Percentiles rank a stretch among this genome's conserved stretches.
These are phyloP conservation scores for Elsinoe ampelina DNA, from an alignment of 2,329 filamentous ascomycete genomes.

Conservation along the genomic window DNA sequence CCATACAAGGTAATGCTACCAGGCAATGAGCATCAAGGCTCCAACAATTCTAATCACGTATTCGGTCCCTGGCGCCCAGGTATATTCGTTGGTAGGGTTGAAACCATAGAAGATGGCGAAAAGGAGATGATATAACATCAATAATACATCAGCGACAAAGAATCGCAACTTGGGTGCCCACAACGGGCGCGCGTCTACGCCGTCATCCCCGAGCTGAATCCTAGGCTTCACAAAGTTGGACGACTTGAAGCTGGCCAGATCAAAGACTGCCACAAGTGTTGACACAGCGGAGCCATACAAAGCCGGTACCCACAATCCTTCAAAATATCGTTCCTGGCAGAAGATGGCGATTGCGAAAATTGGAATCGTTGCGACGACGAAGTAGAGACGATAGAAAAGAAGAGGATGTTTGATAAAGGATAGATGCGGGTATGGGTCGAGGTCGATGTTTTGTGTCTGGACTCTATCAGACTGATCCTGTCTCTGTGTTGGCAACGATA, in stretches of 20 bases:
- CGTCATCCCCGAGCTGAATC: not conserved
- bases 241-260: not conserved
- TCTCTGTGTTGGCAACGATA: not conserved
- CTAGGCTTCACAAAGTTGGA: not conserved
- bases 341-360: not conserved
- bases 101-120: not conserved
- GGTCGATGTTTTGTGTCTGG: not conserved
- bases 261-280: not conserved
- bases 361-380: not conserved
- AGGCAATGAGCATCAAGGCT: not conserved
- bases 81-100: not conserved
- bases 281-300: not conserved
- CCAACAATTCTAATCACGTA: not conserved
- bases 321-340: not conserved
- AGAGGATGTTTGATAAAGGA: not conserved
- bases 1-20: not conserved
- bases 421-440: not conserved
- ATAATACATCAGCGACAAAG: not conserved
- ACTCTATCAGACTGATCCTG: not conserved
- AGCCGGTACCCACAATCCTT: not conserved
- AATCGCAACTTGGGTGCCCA: not conserved
- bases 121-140: not conserved
- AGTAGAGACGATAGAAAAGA: not conserved
- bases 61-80: not conserved
- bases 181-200: not conserved